Evolutionary conservation across 306 rosid species (phyloP).

Genomic region (Prosopis cineraria): DNA sequence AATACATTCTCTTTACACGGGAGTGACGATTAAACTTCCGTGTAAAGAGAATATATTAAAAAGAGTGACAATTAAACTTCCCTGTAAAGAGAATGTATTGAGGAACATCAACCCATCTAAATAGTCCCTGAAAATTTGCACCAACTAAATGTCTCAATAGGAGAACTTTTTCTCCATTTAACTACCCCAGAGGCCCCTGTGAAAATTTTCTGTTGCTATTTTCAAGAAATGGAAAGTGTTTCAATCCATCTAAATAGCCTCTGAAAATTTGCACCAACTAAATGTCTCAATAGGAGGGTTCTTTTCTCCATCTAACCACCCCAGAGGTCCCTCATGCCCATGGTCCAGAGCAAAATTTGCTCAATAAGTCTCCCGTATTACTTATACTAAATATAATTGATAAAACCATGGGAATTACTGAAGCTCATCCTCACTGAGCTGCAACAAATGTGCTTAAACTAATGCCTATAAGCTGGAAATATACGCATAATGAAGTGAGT

Average conservation of each 20-base stretch:
- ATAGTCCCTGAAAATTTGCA: neutral
- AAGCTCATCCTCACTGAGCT: neutral
- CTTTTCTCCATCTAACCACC: neutral
- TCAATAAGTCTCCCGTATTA: neutral
- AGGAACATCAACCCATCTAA: neutral
- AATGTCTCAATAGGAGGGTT: neutral
- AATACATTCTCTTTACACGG: neutral
- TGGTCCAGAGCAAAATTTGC: neutral
- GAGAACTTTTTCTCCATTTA: neutral
- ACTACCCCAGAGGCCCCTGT: too few species aligned
- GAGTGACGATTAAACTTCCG: too few species aligned
- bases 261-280: neutral
- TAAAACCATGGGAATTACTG: neutral
- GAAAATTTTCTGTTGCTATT: too few species aligned
- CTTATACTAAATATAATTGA: neutral
- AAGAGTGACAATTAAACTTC: too few species aligned
- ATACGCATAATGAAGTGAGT: neutral
- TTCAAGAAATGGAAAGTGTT: too few species aligned
- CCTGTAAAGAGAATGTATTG: too few species aligned
- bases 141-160: neutral
- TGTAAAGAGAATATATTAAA: too few species aligned
- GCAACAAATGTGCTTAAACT: neutral
- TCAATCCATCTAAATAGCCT: neutral
- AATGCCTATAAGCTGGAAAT: neutral
- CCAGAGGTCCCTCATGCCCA: neutral